Percentiles rank a stretch among this genome's conserved stretches.
Conservation (phyloP, 2,329 filamentous ascomycete species). For the Ophiosphaerella korrae region DNA sequence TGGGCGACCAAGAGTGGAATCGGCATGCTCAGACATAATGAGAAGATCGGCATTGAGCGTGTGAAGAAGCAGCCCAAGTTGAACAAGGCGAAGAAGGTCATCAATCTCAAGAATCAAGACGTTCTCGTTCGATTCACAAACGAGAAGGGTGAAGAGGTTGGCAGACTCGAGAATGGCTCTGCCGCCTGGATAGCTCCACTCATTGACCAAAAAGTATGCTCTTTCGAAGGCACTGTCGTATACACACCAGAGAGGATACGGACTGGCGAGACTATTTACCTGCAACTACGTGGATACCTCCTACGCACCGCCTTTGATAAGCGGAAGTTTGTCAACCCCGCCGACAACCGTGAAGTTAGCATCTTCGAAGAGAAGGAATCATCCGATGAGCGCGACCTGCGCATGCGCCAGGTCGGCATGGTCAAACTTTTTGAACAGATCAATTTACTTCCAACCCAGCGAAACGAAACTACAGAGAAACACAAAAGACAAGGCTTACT, state of each 20-base stretch:
- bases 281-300: constrained; percentile 82
- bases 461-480: constrained; percentile 75
- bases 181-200: constrained; percentile 91
- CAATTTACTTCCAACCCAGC: constrained; percentile 74
- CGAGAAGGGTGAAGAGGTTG: constrained; percentile 77
- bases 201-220: constrained; percentile 87
- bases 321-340: constrained; percentile 64
- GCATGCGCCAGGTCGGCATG: constrained; percentile 82
- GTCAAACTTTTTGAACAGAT: constrained; percentile 91
- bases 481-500: constrained; percentile 84
- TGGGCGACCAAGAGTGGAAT: constrained; percentile 89
- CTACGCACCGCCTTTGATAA: constrained; percentile 74
- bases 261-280: constrained; percentile 91
- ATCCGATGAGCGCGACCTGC: constrained; percentile 79
- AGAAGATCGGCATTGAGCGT: constrained; percentile 84
- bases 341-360: constrained; percentile 72
- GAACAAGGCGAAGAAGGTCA: constrained; percentile 50
- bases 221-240: constrained; percentile 85
- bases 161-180: constrained; percentile 82
- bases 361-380: constrained; percentile 87
- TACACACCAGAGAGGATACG: constrained; percentile 83
- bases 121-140: constrained; percentile 92
- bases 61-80: constrained; percentile 69
- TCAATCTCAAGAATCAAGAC: constrained; percentile 73
- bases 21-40: constrained; percentile 77